These are phyloP conservation scores for Fusarium kyushuense DNA, from an alignment of 2,329 filamentous ascomycete species.

Conservation along the genomic window DNA sequence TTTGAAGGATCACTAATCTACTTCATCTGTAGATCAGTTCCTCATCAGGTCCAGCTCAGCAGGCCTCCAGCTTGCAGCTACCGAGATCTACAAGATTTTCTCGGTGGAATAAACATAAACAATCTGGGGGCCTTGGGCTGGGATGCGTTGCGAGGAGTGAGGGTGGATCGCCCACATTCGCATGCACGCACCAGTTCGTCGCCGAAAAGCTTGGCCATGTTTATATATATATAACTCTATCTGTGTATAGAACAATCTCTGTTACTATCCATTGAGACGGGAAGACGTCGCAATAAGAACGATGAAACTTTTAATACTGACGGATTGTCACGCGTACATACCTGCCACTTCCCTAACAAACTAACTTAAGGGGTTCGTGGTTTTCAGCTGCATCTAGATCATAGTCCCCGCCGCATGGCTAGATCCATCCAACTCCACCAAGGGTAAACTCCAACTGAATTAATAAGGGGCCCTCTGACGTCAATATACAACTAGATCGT, in stretches of 20 bases:
- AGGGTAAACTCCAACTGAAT: conserved; percentile 11
- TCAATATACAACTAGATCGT: conserved; percentile 24
- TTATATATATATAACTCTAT: not conserved
- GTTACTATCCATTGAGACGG: not conserved
- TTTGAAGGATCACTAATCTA: conserved; percentile 20
- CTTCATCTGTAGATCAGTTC: conserved; percentile 34
- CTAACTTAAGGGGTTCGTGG: not conserved
- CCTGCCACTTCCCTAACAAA: not conserved
- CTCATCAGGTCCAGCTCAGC: conserved; percentile 24
- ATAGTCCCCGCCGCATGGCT: conserved; percentile 11
- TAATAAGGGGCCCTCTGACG: conserved; percentile 37
- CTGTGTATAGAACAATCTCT: not conserved
- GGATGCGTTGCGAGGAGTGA: not conserved
- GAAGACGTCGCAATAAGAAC: not conserved
- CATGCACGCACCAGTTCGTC: conserved; percentile 6
- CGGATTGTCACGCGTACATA: not conserved
- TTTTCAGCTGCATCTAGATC: not conserved
- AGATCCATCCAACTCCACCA: conserved; percentile 15
- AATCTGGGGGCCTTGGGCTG: conserved; percentile 26
- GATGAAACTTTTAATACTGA: not conserved
- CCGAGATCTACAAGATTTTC: conserved; percentile 36
- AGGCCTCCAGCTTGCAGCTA: conserved; percentile 27
- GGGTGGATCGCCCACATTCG: not conserved
- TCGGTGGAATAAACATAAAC: conserved; percentile 27
- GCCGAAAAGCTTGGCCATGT: conserved; percentile 11